Evolutionary conservation across 164 flowering plant genomes (phyloP).

Genomic region (Macadamia integrifolia): DNA sequence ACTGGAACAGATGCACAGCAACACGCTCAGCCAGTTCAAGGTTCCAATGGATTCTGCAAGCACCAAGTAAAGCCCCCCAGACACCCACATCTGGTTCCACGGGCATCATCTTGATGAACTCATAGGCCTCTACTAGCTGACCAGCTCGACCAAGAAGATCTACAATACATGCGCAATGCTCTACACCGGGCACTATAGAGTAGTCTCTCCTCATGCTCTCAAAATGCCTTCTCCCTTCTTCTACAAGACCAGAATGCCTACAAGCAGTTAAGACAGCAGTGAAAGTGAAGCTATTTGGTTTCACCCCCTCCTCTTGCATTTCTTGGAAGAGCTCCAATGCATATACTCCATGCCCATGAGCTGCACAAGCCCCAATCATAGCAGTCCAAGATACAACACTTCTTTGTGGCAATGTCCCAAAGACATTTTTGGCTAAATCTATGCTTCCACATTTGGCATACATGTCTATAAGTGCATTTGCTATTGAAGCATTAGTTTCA

Average conservation of each 20-base stretch:
- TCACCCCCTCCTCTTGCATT: not conserved
- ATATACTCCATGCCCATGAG: not conserved
- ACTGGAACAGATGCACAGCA: not conserved
- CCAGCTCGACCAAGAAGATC: constrained; percentile 1
- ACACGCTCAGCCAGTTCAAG: not conserved
- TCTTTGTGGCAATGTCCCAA: not conserved
- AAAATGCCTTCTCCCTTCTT: not conserved
- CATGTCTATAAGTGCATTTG: constrained; percentile 26
- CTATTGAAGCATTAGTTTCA: not conserved
- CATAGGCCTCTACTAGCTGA: not conserved
- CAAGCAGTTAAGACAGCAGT: not conserved
- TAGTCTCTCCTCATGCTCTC: constrained; percentile 1
- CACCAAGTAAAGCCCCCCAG: not conserved
- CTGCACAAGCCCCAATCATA: not conserved
- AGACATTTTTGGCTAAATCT: not conserved
- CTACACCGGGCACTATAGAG: not conserved
- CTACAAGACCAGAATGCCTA: not conserved
- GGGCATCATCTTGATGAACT: not conserved
- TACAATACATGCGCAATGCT: not conserved
- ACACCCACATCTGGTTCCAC: not conserved
- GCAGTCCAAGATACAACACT: not conserved
- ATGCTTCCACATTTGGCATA: constrained; percentile 36
- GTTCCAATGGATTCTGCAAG: constrained; percentile 1
- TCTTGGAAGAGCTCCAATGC: not conserved
- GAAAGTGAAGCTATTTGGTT: not conserved